Evolutionary conservation across 192 early-diverging fungal species (phyloP).

Genomic region (Coemansia sp.): DNA sequence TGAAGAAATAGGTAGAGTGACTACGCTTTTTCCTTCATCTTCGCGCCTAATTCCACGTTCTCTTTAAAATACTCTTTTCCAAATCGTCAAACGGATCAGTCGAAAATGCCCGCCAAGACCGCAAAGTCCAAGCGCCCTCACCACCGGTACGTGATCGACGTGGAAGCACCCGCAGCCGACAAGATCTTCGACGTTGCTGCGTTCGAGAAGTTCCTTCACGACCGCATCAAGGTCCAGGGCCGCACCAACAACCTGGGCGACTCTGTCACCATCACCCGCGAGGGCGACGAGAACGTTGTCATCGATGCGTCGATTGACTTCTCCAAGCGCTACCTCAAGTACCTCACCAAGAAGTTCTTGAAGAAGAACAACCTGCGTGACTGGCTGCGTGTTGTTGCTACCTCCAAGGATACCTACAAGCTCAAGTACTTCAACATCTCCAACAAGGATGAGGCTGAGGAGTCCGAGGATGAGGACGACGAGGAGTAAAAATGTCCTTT

Average conservation of each 20-base stretch:
- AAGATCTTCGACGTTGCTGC: conserved; percentile 95
- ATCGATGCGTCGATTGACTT: conserved; percentile 77
- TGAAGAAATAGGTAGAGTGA: conserved; percentile 54
- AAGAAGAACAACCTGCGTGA: conserved; percentile 99
- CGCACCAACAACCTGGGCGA: conserved; percentile 95
- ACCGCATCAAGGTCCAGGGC: conserved; percentile 96
- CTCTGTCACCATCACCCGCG: conserved; percentile 79
- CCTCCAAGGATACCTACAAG: conserved; percentile 87
- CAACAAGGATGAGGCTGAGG: conserved; percentile 45
- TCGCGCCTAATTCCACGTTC: conserved; percentile 10
- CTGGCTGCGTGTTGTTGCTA: conserved; percentile 95
- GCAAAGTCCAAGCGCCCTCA: conserved; percentile 62
- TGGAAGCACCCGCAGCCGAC: conserved; percentile 88
- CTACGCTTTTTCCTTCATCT: conserved; percentile 11
- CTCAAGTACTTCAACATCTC: conserved; percentile 82
- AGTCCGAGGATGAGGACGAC: conserved; percentile 40
- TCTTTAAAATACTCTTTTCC: background rate
- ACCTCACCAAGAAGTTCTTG: conserved; percentile 99
- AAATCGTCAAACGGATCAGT: conserved; percentile 7
- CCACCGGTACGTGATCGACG: conserved; percentile 91
- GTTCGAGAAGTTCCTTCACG: conserved; percentile 98
- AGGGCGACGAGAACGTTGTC: conserved; percentile 71
- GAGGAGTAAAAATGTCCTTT: conserved; percentile 35
- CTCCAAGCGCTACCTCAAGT: conserved; percentile 99
- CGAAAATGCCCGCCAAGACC: conserved; percentile 49